Evolutionary conservation across 73 alveolate genomes (phyloP).

Genomic region (Paramecium biaurelia): DNA sequence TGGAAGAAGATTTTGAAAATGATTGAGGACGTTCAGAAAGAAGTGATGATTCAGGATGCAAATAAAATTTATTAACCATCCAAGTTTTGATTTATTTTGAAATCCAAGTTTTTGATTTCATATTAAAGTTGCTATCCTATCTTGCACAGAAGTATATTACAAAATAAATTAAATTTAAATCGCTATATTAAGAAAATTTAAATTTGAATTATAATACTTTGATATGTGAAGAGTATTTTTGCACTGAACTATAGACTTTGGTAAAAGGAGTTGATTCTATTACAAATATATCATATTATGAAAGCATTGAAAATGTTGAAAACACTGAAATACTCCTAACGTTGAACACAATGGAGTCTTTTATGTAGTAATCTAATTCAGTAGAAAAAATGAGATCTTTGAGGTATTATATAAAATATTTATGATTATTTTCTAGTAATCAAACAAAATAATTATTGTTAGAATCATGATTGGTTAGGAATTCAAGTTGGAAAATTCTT

Average conservation of each 20-base stretch:
- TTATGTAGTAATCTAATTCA: neutral
- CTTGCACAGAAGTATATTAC: neutral
- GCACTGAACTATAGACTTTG: neutral
- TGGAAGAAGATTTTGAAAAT: too few relatives aligned
- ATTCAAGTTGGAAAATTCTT: neutral
- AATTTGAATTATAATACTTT: neutral
- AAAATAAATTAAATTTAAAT: neutral
- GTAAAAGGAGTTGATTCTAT: neutral
- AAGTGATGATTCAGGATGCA: too few relatives aligned
- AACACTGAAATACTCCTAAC: neutral
- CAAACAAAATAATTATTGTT: neutral
- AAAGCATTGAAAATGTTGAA: neutral
- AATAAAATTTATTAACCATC: neutral
- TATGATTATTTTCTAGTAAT: neutral
- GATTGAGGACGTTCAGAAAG: too few relatives aligned
- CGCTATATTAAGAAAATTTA: neutral
- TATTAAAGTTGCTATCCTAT: neutral
- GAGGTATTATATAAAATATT: neutral
- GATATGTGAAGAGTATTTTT: neutral
- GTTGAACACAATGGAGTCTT: neutral
- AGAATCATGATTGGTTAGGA: neutral
- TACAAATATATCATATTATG: neutral
- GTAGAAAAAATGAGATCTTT: neutral
- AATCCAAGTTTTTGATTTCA: neutral
- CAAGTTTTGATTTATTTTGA: neutral